Percentiles rank a stretch among this genome's conserved stretches.
Evolutionary conservation across 1,284 basidiomycete genomes (phyloP).

Genomic region (Puccinia hordei): DNA sequence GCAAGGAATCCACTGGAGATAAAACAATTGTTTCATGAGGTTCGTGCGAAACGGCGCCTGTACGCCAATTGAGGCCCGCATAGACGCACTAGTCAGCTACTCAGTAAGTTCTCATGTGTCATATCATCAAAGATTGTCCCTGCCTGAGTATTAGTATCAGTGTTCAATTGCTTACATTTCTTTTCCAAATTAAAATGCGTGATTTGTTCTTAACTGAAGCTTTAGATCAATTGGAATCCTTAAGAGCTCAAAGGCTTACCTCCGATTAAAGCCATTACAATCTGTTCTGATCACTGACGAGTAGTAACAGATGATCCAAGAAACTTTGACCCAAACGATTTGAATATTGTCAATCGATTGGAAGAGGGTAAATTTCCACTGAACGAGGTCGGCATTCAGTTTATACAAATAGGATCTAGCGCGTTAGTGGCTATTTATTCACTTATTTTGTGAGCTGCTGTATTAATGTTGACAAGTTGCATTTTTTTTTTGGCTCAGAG

Average conservation of each 20-base stretch:
- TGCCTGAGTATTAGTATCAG: no score
- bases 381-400: constrained; percentile 65
- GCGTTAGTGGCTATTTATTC: constrained; percentile 40
- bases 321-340: constrained; percentile 61
- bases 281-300: constrained; percentile 70
- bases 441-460: neutral
- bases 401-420: constrained; percentile 63
- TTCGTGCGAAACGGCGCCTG: constrained; percentile 29
- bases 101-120: constrained; percentile 16
- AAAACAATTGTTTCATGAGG: constrained; percentile 26
- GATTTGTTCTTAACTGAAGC: constrained; percentile 6
- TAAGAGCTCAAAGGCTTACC: constrained; percentile 58
- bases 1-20: constrained; percentile 20
- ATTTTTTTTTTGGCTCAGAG: neutral
- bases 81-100: constrained; percentile 33
- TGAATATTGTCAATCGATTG: constrained; percentile 63
- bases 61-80: constrained; percentile 41
- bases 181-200: constrained; percentile 5
- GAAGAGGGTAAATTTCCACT: constrained; percentile 64
- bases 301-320: constrained; percentile 64
- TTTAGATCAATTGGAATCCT: constrained; percentile 53
- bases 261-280: constrained; percentile 66
- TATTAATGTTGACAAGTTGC: neutral
- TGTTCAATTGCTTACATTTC: neutral
- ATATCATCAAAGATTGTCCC: neutral